Conservation (phyloP, 2,329 filamentous ascomycete species). For the Epichloe glyceriae region DNA sequence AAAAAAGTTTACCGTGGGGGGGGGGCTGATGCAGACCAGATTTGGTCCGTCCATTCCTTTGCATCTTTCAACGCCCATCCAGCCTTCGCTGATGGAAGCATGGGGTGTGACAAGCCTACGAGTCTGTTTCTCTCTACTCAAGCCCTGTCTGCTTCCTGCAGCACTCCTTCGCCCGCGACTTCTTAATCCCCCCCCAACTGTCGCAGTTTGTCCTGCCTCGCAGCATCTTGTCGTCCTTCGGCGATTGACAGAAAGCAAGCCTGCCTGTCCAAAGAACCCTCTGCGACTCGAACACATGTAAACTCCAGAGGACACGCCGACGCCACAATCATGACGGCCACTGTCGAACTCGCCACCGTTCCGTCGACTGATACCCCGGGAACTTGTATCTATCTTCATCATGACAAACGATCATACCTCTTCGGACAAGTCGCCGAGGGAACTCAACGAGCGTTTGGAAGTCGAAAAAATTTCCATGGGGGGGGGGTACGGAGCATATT, state of each 20-base stretch:
- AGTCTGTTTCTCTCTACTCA: neutral
- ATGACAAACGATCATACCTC: slow-evolving; percentile 70
- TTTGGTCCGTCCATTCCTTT: neutral
- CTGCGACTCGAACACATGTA: neutral
- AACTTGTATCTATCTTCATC: slow-evolving; percentile 63
- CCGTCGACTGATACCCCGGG: slow-evolving; percentile 84
- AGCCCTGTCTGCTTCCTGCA: neutral
- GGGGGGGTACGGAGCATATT: slow-evolving; percentile 54
- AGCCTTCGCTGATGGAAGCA: slow-evolving; percentile 4
- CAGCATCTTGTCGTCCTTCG: neutral
- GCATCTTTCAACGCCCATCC: neutral
- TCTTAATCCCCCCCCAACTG: neutral
- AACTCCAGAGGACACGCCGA: neutral
- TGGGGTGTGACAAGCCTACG: slow-evolving; percentile 2
- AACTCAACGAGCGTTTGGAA: slow-evolving; percentile 61
- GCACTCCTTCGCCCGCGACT: neutral
- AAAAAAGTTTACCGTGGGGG: neutral
- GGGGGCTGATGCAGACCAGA: neutral
- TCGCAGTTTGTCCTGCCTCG: neutral
- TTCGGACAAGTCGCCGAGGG: slow-evolving; percentile 78
- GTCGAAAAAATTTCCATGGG: slow-evolving; percentile 54
- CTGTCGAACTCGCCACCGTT: slow-evolving; percentile 62
- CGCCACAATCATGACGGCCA: slow-evolving; percentile 50
- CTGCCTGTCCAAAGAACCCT: neutral
- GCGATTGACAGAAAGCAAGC: neutral